Evolutionary conservation across 805 yeast species (phyloP).

Genomic region (Kluyveromyces starmeri): DNA sequence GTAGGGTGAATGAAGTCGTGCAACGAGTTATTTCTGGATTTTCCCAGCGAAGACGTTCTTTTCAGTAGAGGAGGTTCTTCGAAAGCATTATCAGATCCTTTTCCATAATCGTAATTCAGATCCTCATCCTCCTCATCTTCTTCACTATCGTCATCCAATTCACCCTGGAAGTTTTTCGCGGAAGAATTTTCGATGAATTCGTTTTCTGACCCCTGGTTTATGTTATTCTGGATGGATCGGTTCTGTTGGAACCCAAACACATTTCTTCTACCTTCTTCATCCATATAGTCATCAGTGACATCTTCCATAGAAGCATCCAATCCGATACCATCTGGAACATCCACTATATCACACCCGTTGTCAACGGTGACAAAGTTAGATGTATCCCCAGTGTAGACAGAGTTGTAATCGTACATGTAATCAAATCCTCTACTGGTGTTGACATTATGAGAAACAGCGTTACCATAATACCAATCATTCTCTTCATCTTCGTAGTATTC

Average conservation of each 20-base stretch:
- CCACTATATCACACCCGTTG: slow-evolving; percentile 26
- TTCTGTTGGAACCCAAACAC: slow-evolving; percentile 8
- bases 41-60: slow-evolving; percentile 26
- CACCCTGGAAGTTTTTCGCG: not conserved
- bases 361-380: slow-evolving; percentile 29
- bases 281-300: slow-evolving; percentile 10
- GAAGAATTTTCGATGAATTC: slow-evolving; percentile 21
- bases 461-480: slow-evolving; percentile 32
- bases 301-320: slow-evolving; percentile 27
- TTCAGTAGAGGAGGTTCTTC: slow-evolving; percentile 10
- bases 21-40: slow-evolving; percentile 18
- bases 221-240: slow-evolving; percentile 9
- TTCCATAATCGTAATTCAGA: slow-evolving; percentile 1
- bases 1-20: slow-evolving; percentile 14
- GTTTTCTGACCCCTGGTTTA: slow-evolving; percentile 23
- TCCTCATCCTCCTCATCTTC: slow-evolving; percentile 16
- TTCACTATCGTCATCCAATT: slow-evolving; percentile 6
- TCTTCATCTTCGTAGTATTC: slow-evolving; percentile 38
- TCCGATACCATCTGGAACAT: slow-evolving; percentile 29
- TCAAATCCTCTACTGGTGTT: slow-evolving; percentile 67
- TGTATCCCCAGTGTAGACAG: slow-evolving; percentile 54
- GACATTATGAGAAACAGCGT: slow-evolving; percentile 64
- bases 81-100: slow-evolving; percentile 1
- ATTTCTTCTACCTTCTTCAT: slow-evolving; percentile 3
- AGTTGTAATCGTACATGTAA: slow-evolving; percentile 70